Percentiles rank a stretch among this genome's conserved stretches.
Conservation (phyloP, 768 basidiomycete species). For the Myochromella boudieri region DNA sequence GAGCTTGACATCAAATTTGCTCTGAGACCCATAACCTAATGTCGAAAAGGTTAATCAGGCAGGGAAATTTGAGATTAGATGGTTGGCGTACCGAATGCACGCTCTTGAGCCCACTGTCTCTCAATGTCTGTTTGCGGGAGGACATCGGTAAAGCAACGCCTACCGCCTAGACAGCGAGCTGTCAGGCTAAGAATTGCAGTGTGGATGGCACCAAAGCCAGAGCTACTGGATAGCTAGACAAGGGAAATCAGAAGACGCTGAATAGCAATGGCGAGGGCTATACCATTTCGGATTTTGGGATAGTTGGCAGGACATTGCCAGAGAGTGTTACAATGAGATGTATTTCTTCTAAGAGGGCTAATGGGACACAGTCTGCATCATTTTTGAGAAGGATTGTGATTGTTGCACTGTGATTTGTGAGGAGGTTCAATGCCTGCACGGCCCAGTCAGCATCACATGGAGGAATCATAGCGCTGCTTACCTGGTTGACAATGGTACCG, state of each 20-base stretch:
- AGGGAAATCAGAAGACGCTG: not conserved
- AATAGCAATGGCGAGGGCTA: not conserved
- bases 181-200: slow-evolving; percentile 74
- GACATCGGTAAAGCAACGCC: slow-evolving; percentile 56
- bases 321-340: slow-evolving; percentile 77
- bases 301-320: slow-evolving; percentile 62
- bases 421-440: slow-evolving; percentile 71
- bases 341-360: slow-evolving; percentile 74
- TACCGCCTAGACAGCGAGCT: slow-evolving; percentile 63
- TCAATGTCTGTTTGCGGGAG: slow-evolving; percentile 69
- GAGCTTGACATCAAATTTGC: slow-evolving; percentile 61
- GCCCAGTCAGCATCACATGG: slow-evolving; percentile 1
- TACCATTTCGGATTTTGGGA: slow-evolving; percentile 79
- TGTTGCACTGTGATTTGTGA: slow-evolving; percentile 81
- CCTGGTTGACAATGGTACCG: slow-evolving; percentile 68
- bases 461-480: slow-evolving; percentile 18
- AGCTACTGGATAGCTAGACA: slow-evolving; percentile 55
- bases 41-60: not conserved
- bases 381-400: slow-evolving; percentile 81
- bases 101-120: slow-evolving; percentile 48
- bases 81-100: slow-evolving; percentile 50
- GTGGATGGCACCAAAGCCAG: slow-evolving; percentile 87
- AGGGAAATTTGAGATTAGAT: not conserved
- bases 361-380: slow-evolving; percentile 57
- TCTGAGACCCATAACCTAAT: slow-evolving; percentile 50